Evolutionary conservation across 768 basidiomycete genomes (phyloP).

Genomic region (Strobilomyces echinocephalus): DNA sequence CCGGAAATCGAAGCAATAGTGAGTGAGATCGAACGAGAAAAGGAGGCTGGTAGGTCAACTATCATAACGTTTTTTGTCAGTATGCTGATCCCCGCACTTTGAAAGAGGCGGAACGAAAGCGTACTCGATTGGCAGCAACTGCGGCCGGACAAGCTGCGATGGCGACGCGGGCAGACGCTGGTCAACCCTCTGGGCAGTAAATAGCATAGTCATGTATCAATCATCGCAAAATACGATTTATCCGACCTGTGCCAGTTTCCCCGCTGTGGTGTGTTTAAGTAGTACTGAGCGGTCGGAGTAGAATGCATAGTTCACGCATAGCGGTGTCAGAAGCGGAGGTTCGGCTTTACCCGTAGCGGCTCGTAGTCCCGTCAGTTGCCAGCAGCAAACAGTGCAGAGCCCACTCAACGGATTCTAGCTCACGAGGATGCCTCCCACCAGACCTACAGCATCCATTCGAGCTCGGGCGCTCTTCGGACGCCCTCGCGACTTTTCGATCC

Average conservation of each 20-base stretch:
- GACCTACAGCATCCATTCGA: too few relatives aligned
- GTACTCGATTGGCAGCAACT: conserved; percentile 83
- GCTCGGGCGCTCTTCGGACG: too few relatives aligned
- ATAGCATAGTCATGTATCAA: conserved; percentile 12
- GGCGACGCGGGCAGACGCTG: conserved; percentile 49
- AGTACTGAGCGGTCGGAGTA: too few relatives aligned
- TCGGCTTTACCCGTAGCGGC: too few relatives aligned
- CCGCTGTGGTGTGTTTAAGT: too few relatives aligned
- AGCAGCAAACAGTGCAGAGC: too few relatives aligned
- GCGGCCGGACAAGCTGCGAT: conserved; percentile 90
- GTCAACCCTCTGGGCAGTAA: conserved; percentile 36
- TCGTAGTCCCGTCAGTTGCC: too few relatives aligned
- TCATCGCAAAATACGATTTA: conserved; percentile 5
- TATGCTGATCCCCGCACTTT: conserved; percentile 2
- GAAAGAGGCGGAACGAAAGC: conserved; percentile 91
- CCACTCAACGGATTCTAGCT: too few relatives aligned
- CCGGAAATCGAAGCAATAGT: conserved; percentile 90
- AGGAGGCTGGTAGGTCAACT: conserved; percentile 72
- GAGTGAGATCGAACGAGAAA: conserved; percentile 90
- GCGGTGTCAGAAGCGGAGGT: too few relatives aligned
- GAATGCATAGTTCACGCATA: too few relatives aligned
- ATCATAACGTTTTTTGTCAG: neutral
- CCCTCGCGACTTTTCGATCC: too few relatives aligned
- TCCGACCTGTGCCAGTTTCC: neutral
- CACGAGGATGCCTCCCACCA: too few relatives aligned